These are phyloP conservation scores for Monosporascus sp. DNA, from an alignment of 2,329 filamentous ascomycete species.

Conservation along the genomic window DNA sequence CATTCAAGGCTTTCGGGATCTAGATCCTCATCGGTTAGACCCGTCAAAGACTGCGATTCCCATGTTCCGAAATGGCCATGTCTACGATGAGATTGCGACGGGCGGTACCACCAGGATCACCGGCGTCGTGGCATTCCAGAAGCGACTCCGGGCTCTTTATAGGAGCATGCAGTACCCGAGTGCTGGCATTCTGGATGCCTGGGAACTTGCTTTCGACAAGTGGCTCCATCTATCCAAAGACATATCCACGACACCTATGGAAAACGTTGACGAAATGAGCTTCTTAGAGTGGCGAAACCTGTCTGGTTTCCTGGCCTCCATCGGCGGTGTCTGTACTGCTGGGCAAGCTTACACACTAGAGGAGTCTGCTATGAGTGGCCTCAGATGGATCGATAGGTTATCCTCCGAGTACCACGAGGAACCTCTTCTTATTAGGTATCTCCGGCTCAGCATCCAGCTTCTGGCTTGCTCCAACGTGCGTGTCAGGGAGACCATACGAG, in stretches of 20 bases:
- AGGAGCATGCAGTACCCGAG: conserved; percentile 58
- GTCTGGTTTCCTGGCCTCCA: conserved; percentile 62
- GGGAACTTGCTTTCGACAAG: conserved; percentile 60
- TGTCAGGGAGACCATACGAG: conserved; percentile 61
- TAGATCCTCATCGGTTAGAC: conserved; percentile 43
- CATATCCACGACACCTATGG: conserved; percentile 47
- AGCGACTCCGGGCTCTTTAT: conserved; percentile 55
- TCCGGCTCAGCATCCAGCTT: conserved; percentile 60
- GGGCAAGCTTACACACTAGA: conserved; percentile 53
- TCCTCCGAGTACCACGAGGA: conserved; percentile 57
- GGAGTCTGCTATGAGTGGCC: conserved; percentile 49
- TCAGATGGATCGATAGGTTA: conserved; percentile 61
- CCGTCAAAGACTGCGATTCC: conserved; percentile 45
- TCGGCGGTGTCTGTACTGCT: conserved; percentile 61
- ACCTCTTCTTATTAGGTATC: conserved; percentile 53
- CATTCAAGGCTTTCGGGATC: conserved; percentile 54
- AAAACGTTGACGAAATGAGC: conserved; percentile 49
- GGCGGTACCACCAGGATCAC: conserved; percentile 58
- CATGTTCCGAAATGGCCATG: conserved; percentile 54
- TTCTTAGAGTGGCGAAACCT: conserved; percentile 64
- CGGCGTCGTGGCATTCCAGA: conserved; percentile 65
- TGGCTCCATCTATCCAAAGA: conserved; percentile 62
- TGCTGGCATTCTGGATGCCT: conserved; percentile 61
- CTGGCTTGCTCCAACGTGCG: conserved; percentile 59
- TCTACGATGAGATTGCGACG: conserved; percentile 59